Evolutionary conservation across 129 eudicot species (phyloP).

Genomic region (Artemisia annua): DNA sequence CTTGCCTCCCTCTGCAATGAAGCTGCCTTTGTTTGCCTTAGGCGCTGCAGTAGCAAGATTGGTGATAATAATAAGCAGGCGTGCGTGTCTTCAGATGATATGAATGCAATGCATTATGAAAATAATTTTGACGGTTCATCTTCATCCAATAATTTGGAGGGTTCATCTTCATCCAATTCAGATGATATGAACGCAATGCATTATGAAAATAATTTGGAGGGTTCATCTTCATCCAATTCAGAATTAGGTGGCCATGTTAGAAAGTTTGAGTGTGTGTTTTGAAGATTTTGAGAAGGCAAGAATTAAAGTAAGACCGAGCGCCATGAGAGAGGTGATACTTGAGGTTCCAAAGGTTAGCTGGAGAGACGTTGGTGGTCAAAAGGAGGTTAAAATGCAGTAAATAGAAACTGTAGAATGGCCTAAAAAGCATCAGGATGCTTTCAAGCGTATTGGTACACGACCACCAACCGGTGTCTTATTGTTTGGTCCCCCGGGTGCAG

Average conservation of each 20-base stretch:
- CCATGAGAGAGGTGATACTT: slow-evolving; percentile 94
- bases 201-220: slow-evolving; percentile 42
- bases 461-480: slow-evolving; percentile 87
- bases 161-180: slow-evolving; percentile 35
- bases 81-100: slow-evolving; percentile 20
- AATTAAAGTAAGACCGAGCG: slow-evolving; percentile 83
- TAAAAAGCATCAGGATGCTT: slow-evolving; percentile 84
- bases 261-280: slow-evolving; percentile 45
- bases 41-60: slow-evolving; percentile 40
- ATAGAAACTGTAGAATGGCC: slow-evolving; percentile 98
- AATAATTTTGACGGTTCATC: slow-evolving; percentile 47
- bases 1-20: slow-evolving; percentile 77
- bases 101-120: slow-evolving; percentile 13
- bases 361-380: slow-evolving; percentile 97
- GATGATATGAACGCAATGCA: slow-evolving; percentile 24
- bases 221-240: slow-evolving; percentile 35
- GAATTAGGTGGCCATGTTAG: slow-evolving; percentile 24
- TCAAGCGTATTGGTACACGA: slow-evolving; percentile 71
- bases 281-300: slow-evolving; percentile 85
- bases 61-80: not conserved
- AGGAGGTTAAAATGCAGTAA: slow-evolving; percentile 77
- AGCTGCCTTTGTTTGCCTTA: slow-evolving; percentile 73
- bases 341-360: slow-evolving; percentile 65
- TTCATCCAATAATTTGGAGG: slow-evolving; percentile 44
- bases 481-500: slow-evolving; percentile 99